Base-by-base conservation (phyloP, 2,329 filamentous ascomycete species). In the Didymella lethalis region DNA sequence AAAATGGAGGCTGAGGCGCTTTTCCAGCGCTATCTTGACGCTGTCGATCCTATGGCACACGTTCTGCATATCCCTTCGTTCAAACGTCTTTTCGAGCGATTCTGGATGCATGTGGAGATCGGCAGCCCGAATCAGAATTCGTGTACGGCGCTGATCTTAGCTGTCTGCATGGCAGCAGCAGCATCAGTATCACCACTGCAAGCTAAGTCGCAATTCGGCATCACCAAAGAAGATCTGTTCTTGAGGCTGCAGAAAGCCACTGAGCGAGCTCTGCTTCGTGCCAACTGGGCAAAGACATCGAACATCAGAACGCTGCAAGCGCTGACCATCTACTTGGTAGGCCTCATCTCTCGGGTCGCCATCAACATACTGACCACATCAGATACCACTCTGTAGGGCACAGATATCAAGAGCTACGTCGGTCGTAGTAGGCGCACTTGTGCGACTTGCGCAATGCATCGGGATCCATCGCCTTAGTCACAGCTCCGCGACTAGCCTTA, bases 241-340 rank as follows among this genome's bases (percentile, higher is more conserved):
- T 38, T 75, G 23, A 64, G 73, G 46, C 54, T 77, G 20, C 75
- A 77, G 40, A 75, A 71, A 46, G 74, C 75, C n/a, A 77, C 75
- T 0, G 75, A 77, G 62, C 61, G 70, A 47, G 75, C 75, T 26
- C 52, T 77, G 14, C 64, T 76, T 6, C 71, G 71, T 26, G 75
- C 75, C 14, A 76, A 77, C 29, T 77, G 75, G 74, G 69, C 74
- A 8, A 76, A 75, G 61, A 77, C 75, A 11, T 76, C 74, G 2
- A 77, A 76, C 20, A 76, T 77, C 31, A 60, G 73, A 44, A 77
- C 75, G 10, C 64, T 77, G 3, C 75, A 77, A 60, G 74, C 75
- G 5, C 61, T 77, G 36, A 75, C 75, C 1, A 77, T 77, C 47
- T 77, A 77, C 46, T 44, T 77, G 58, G 74, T 77, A 72, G 14